phyloP scores from a whole-genome alignment of 148 eudicot species.

The Nepenthes mirabilis region DNA sequence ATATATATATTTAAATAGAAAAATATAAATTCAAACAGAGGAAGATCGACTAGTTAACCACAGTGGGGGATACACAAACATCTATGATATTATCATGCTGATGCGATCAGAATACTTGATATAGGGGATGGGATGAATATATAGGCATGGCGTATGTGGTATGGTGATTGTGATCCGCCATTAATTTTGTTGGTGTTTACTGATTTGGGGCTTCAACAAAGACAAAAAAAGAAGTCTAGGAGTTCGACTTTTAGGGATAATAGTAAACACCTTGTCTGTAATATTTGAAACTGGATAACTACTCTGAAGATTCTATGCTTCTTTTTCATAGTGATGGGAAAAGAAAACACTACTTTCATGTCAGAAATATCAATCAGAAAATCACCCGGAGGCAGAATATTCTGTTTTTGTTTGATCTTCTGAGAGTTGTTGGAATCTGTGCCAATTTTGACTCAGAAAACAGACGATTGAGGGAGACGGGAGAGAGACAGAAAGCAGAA shows the following conservation, averaged over 20 bases:
- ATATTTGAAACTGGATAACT: constrained; percentile 12
- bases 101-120: constrained; percentile 12
- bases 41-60: too few species aligned
- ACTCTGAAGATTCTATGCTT: constrained; percentile 44
- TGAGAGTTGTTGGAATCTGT: constrained; percentile 43
- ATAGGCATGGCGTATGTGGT: not conserved
- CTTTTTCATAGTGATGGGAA: constrained; percentile 9
- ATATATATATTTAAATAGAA: too few species aligned
- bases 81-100: constrained; percentile 12
- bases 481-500: not conserved
- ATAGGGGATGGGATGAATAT: not conserved
- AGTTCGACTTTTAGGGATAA: constrained; percentile 49
- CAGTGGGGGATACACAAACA: not conserved
- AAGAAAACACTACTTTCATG: constrained; percentile 15
- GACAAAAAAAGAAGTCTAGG: constrained; percentile 10
- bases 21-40: too few species aligned
- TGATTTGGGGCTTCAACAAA: constrained; percentile 13
- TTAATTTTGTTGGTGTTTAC: constrained; percentile 8
- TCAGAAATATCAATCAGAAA: constrained; percentile 32
- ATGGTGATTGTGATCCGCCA: not conserved
- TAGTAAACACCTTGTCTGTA: not conserved
- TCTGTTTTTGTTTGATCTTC: constrained; percentile 22
- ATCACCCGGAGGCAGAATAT: constrained; percentile 22
- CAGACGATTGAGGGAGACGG: not conserved
- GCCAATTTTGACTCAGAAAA: constrained; percentile 13